Conservation (phyloP, 139 green algal genomes). For the Chlamydomonas asymmetrica region DNA sequence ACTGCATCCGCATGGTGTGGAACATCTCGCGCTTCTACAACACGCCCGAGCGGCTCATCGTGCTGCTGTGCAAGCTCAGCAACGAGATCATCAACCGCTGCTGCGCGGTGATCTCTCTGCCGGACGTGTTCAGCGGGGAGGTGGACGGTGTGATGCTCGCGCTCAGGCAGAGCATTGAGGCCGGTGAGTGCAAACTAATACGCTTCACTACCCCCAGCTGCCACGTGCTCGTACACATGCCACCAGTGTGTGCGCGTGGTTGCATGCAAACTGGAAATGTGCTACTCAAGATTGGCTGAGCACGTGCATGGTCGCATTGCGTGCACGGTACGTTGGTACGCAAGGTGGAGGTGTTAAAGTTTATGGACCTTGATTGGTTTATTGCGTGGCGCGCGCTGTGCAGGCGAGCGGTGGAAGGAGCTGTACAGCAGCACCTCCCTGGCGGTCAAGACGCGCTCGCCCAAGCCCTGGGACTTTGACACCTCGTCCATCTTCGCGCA, state of each 20-base stretch:
- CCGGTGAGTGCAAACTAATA: conserved; percentile 37
- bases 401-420: conserved; percentile 71
- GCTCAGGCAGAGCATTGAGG: conserved; percentile 60
- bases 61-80: conserved; percentile 80
- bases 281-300: too few species aligned
- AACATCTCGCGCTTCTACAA: conserved; percentile 82
- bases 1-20: conserved; percentile 87
- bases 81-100: conserved; percentile 90
- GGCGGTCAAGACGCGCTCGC: conserved; percentile 39
- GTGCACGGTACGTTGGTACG: too few species aligned
- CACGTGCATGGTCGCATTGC: not conserved
- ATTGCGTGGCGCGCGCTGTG: too few species aligned
- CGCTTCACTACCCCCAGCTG: too few species aligned
- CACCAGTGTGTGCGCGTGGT: too few species aligned
- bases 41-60: conserved; percentile 77
- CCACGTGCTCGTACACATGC: too few species aligned
- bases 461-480: conserved; percentile 72
- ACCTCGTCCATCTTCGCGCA: conserved; percentile 78
- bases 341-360: too few species aligned
- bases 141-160: conserved; percentile 44
- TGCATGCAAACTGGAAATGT: too few species aligned
- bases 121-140: conserved; percentile 70
- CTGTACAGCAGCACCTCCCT: conserved; percentile 66
- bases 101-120: conserved; percentile 65
- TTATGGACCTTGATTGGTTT: too few species aligned